Evolutionary conservation across 306 rosid genomes (phyloP), one percentile per base, ranked within the genome.

Genomic region (Ormosia emarginata): DNA sequence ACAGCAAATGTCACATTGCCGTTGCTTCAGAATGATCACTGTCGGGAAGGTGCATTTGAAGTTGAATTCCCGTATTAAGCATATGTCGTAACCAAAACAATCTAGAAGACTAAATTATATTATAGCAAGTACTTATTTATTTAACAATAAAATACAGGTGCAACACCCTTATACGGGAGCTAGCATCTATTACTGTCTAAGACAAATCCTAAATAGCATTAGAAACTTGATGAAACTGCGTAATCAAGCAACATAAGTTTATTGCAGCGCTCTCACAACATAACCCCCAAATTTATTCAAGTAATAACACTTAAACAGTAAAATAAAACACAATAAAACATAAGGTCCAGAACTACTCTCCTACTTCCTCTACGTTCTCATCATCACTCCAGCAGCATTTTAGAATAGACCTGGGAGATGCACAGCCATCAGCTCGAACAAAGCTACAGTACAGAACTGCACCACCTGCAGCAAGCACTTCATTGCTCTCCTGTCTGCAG

Each of bases 351-450:
- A 76, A 79, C 67, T 75, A 79, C 82, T 83, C 83, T 78, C 83
- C 89, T 33, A 66, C 83, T 76, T 87, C 92, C 41, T 93, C 91
- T 64, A 90, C 97, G 82, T 78, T 87, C 79, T 93, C 98, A 82
- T 93, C 97, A 78, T 94, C 98, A 47, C 96, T 90, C 95, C 98
- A 92, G 83, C 96, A 92, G 85, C 88, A 67, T 79, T 80, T 92
- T 73, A 93, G 87, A 83, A 36, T 93, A 5, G 99, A 95, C 86
- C 96, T 88, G 1, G 99, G 99, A 74, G 99, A 95, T 29, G 67
- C 70, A 63, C 67, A 75, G 11, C 84, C 92, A 33, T 62, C 88
- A 0, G 67, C 85, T 64, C 44, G 82, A 30, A 74, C 70, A 80
- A 92, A 93, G 78, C 81, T 87, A 71, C 40, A 87, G 77, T 74